A percentile compares a stretch with the other conserved stretches of the same genome.
Conservation (phyloP, 2,329 filamentous ascomycete species). For the Aspergillus pseudonomiae region DNA sequence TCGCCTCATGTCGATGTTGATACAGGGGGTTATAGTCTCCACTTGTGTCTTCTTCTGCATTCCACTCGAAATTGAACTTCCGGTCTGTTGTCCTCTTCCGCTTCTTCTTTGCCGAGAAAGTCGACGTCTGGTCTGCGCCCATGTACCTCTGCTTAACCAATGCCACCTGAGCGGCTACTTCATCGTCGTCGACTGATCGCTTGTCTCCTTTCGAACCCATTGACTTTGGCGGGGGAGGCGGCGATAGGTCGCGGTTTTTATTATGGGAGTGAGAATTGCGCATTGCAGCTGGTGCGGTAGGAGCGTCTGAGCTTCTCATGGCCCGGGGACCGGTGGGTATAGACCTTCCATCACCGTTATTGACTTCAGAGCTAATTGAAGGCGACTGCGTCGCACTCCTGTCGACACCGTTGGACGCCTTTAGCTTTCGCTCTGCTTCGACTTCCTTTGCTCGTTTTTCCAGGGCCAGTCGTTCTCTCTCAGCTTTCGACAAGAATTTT, state of each 20-base stretch:
- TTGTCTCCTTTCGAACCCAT: constrained; percentile 47
- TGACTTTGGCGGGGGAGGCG: constrained; percentile 48
- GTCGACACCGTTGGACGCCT: constrained; percentile 37
- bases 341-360: constrained; percentile 33
- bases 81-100: constrained; percentile 87
- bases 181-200: constrained; percentile 55
- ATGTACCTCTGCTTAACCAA: constrained; percentile 83
- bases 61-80: constrained; percentile 99
- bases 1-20: constrained; percentile 65
- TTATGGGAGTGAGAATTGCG: constrained; percentile 36
- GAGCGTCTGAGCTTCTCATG: constrained; percentile 51
- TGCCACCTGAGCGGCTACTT: constrained; percentile 68
- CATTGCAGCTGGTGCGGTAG: constrained; percentile 61
- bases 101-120: constrained; percentile 95
- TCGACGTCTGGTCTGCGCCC: constrained; percentile 86
- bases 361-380: constrained; percentile 35
- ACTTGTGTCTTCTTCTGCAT: constrained; percentile 89
- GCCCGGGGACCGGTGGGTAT: constrained; percentile 67
- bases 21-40: constrained; percentile 82
- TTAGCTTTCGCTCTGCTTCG: constrained; percentile 60
- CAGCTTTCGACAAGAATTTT: constrained; percentile 81
- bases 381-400: background rate
- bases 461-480: constrained; percentile 77
- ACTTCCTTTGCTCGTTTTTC: constrained; percentile 76
- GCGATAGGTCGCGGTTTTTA: constrained; percentile 56